These are phyloP conservation scores for Zasmidium angulare DNA, from an alignment of 2,329 filamentous ascomycete species.

Conservation along the genomic window DNA sequence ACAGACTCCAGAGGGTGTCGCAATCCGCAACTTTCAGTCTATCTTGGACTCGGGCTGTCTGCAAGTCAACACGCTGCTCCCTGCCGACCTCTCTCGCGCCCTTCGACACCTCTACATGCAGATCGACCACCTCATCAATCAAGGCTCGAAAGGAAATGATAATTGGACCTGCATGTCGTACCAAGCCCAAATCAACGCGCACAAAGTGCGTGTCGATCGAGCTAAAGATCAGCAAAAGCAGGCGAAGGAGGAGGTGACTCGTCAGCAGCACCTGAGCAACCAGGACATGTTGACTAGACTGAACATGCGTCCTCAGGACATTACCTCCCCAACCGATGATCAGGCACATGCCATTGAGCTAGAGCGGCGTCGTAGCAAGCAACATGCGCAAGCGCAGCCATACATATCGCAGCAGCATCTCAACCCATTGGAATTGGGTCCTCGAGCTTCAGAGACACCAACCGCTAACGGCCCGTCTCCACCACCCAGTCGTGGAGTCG, in stretches of 20 bases:
- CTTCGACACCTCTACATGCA: slow-evolving; percentile 35
- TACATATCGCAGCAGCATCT: slow-evolving; percentile 25
- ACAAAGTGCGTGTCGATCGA: slow-evolving; percentile 25
- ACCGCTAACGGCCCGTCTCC: slow-evolving; percentile 7
- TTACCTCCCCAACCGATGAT: slow-evolving; percentile 2
- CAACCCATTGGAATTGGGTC: slow-evolving; percentile 23
- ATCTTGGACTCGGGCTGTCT: slow-evolving; percentile 33
- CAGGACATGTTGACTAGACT: slow-evolving; percentile 26
- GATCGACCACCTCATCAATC: slow-evolving; percentile 36
- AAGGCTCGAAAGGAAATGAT: slow-evolving; percentile 20
- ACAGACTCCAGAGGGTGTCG: slow-evolving; percentile 31
- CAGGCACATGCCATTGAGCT: slow-evolving; percentile 26
- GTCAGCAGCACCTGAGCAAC: slow-evolving; percentile 23
- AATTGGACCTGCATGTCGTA: slow-evolving; percentile 35
- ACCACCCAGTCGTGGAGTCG: slow-evolving; percentile 1
- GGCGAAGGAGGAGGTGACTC: slow-evolving; percentile 22
- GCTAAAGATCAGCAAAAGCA: slow-evolving; percentile 24
- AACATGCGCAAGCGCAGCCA: slow-evolving; percentile 22
- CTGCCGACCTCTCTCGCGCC: slow-evolving; percentile 25
- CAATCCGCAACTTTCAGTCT: slow-evolving; percentile 32
- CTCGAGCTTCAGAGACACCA: slow-evolving; percentile 13
- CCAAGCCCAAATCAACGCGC: slow-evolving; percentile 31
- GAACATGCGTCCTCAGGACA: slow-evolving; percentile 13
- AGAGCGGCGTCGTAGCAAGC: slow-evolving; percentile 22
- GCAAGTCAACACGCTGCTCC: slow-evolving; percentile 29